phyloP scores from a whole-genome alignment of 768 basidiomycete species.

The Hericium rajendrae region DNA sequence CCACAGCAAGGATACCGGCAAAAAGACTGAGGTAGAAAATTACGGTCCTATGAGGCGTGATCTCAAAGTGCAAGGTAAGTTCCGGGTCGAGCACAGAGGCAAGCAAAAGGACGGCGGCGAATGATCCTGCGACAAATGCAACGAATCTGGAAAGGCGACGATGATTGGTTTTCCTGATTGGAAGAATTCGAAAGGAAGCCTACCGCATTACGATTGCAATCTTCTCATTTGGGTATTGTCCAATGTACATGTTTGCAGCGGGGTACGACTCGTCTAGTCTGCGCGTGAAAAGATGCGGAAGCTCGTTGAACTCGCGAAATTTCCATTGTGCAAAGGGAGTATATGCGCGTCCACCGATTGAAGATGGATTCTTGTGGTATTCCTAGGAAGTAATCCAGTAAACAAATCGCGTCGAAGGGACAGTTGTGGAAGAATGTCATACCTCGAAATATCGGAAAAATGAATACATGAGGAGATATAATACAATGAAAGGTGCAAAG shows the following conservation, averaged over 20 bases:
- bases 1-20: conserved; percentile 78
- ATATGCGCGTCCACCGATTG: conserved; percentile 85
- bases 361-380: conserved; percentile 97
- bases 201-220: conserved; percentile 84
- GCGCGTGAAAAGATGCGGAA: conserved; percentile 85
- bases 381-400: conserved; percentile 45
- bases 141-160: conserved; percentile 55
- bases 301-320: conserved; percentile 97
- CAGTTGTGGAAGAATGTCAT: conserved; percentile 37
- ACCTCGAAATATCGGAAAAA: conserved; percentile 99
- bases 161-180: background rate
- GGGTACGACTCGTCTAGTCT: conserved; percentile 86
- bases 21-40: conserved; percentile 90
- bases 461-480: conserved; percentile 95
- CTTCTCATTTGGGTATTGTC: conserved; percentile 96
- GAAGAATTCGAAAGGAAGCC: conserved; percentile 17
- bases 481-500: conserved; percentile 93
- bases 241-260: conserved; percentile 87
- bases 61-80: conserved; percentile 86
- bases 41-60: conserved; percentile 87
- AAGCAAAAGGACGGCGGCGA: conserved; percentile 88
- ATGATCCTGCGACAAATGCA: conserved; percentile 93
- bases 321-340: conserved; percentile 97
- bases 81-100: conserved; percentile 92
- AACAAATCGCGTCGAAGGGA: background rate